Percentiles rank a stretch among this genome's conserved stretches.
Evolutionary conservation across 2,329 filamentous ascomycete species (phyloP).

Genomic region (Aspergillus sp.): DNA sequence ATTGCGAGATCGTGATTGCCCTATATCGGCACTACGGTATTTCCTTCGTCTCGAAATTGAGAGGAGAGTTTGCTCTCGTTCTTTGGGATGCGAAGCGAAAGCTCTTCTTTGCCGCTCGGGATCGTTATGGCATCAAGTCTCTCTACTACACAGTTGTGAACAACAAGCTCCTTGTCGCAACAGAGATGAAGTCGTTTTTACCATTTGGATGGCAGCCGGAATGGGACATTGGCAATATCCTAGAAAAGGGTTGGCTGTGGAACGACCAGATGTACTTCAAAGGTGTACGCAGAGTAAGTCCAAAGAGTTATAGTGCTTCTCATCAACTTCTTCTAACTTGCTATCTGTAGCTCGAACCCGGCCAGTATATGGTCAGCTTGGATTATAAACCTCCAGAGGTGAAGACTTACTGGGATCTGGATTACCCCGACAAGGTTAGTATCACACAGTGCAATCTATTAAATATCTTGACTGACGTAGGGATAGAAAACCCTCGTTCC

Average conservation of each 20-base stretch:
- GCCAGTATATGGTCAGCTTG: constrained; percentile 49
- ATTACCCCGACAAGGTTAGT: constrained; percentile 57
- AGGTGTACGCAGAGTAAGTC: constrained; percentile 49
- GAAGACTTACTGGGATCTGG: constrained; percentile 58
- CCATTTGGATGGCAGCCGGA: constrained; percentile 56
- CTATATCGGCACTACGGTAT: constrained; percentile 57
- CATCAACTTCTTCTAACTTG: neutral
- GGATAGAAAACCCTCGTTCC: constrained; percentile 42
- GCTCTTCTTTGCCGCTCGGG: constrained; percentile 54
- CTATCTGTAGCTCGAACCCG: constrained; percentile 46
- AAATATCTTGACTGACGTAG: neutral
- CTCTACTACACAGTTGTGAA: constrained; percentile 55
- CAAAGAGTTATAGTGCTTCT: neutral
- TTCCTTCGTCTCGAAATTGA: constrained; percentile 52
- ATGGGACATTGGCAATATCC: constrained; percentile 57
- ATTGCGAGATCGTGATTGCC: constrained; percentile 59
- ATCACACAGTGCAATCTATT: neutral
- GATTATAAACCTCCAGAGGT: constrained; percentile 45
- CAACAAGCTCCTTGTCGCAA: constrained; percentile 52
- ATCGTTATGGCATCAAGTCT: constrained; percentile 63
- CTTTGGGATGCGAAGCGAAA: constrained; percentile 53
- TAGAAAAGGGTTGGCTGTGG: constrained; percentile 49
- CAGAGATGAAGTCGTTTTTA: constrained; percentile 60
- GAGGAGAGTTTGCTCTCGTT: constrained; percentile 61
- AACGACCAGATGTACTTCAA: constrained; percentile 57